Conservation (phyloP, 345 rosid genomes). For the Linum lewisii region DNA sequence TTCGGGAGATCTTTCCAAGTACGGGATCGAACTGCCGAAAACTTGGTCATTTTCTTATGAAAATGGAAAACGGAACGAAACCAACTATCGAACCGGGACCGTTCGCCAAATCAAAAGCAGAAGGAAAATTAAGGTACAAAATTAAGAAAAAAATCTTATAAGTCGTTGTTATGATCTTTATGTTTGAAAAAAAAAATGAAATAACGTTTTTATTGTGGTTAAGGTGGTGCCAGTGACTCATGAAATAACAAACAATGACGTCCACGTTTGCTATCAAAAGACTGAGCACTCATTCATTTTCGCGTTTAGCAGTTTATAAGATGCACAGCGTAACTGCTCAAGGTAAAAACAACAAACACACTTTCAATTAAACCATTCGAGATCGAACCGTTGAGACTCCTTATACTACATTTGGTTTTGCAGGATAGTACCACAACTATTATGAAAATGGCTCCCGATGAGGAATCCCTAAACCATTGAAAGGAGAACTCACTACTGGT, state of each 20-base stretch:
- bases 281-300: slow-evolving; percentile 25
- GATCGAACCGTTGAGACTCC: no score
- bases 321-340: slow-evolving; percentile 38
- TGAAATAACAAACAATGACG: slow-evolving; percentile 19
- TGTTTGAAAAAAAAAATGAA: no score
- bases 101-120: slow-evolving; percentile 22
- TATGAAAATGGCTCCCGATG: no score
- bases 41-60: slow-evolving; percentile 31
- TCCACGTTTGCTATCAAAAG: slow-evolving; percentile 25
- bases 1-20: slow-evolving; percentile 12
- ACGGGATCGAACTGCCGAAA: slow-evolving; percentile 37
- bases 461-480: no score
- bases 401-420: no score
- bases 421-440: no score
- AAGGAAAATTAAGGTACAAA: slow-evolving; percentile 27
- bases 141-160: no score
- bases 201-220: neutral
- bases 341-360: slow-evolving; percentile 18
- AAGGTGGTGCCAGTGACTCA: slow-evolving; percentile 28
- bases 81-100: slow-evolving; percentile 53
- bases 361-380: neutral
- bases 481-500: no score
- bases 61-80: slow-evolving; percentile 24
- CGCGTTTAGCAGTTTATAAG: slow-evolving; percentile 51
- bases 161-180: no score